Percentiles rank a stretch among this genome's conserved stretches.
These are phyloP conservation scores for Botrytis cinerea DNA, from an alignment of 2,329 filamentous ascomycete genomes.

Conservation along the genomic window DNA sequence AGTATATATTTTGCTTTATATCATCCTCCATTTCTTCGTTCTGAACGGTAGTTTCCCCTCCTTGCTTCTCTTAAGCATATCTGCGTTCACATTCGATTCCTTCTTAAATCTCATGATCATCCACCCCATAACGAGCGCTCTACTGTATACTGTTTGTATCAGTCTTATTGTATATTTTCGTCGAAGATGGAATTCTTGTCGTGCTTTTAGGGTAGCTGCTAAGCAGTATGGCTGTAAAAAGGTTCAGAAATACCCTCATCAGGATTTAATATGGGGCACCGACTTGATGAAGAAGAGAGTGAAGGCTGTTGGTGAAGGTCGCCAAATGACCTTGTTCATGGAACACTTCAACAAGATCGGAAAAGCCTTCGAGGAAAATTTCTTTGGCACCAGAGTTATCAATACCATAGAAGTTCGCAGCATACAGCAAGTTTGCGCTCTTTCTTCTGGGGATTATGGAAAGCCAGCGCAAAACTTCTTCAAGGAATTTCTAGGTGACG, in stretches of 20 bases:
- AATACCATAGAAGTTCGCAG: background rate
- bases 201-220: background rate
- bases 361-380: slow-evolving; percentile 6
- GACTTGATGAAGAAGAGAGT: slow-evolving; percentile 5
- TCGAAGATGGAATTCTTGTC: background rate
- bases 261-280: background rate
- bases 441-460: slow-evolving; percentile 8
- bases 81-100: background rate
- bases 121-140: background rate
- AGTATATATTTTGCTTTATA: background rate
- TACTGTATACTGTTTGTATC: background rate
- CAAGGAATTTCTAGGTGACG: slow-evolving; percentile 11
- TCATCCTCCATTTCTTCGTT: background rate
- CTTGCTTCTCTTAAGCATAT: background rate
- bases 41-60: background rate
- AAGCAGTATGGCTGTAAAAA: slow-evolving; percentile 8
- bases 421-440: background rate
- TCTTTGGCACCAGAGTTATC: slow-evolving; percentile 4
- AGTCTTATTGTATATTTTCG: background rate
- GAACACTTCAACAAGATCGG: background rate
- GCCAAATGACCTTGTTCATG: slow-evolving; percentile 5
- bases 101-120: background rate
- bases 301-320: slow-evolving; percentile 2
- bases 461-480: slow-evolving; percentile 16
- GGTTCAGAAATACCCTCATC: background rate